Conservation (phyloP, 2,329 filamentous ascomycete genomes). For the Penicillium sp. region DNA sequence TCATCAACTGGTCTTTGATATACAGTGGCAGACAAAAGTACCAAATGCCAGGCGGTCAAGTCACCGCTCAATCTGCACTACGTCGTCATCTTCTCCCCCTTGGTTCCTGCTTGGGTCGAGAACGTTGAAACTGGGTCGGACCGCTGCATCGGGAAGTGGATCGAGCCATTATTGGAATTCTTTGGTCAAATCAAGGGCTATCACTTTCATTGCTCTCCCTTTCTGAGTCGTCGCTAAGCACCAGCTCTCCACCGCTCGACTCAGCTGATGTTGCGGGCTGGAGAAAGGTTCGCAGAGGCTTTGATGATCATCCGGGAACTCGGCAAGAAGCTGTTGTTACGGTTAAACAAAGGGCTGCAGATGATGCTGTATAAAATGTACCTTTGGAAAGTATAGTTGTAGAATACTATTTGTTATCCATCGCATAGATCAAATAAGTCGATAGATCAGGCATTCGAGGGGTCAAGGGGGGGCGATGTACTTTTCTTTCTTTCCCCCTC, state of each 20-base stretch:
- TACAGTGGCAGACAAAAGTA: not conserved
- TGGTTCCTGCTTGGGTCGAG: slow-evolving; percentile 24
- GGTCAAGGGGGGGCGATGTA: not conserved
- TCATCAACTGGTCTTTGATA: not conserved
- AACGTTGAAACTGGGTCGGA: slow-evolving; percentile 37
- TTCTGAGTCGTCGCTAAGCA: not conserved
- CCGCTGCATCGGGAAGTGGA: slow-evolving; percentile 42
- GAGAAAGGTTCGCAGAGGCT: slow-evolving; percentile 14
- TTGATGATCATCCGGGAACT: slow-evolving; percentile 18
- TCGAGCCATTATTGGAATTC: slow-evolving; percentile 13
- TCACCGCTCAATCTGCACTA: slow-evolving; percentile 19
- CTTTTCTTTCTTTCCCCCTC: not conserved
- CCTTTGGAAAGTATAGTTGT: not conserved
- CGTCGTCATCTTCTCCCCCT: slow-evolving; percentile 7
- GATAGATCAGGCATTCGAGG: slow-evolving; percentile 1
- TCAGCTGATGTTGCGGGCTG: slow-evolving; percentile 4
- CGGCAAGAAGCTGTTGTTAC: not conserved
- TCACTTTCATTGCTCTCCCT: not conserved
- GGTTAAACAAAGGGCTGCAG: not conserved
- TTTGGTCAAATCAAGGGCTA: not conserved
- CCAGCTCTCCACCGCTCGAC: not conserved
- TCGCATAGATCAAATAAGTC: not conserved
- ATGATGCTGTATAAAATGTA: not conserved
- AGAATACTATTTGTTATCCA: not conserved
- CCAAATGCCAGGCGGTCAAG: slow-evolving; percentile 16